Base-by-base conservation (phyloP, 139 green algal species). In the Eudorina sp. region DNA sequence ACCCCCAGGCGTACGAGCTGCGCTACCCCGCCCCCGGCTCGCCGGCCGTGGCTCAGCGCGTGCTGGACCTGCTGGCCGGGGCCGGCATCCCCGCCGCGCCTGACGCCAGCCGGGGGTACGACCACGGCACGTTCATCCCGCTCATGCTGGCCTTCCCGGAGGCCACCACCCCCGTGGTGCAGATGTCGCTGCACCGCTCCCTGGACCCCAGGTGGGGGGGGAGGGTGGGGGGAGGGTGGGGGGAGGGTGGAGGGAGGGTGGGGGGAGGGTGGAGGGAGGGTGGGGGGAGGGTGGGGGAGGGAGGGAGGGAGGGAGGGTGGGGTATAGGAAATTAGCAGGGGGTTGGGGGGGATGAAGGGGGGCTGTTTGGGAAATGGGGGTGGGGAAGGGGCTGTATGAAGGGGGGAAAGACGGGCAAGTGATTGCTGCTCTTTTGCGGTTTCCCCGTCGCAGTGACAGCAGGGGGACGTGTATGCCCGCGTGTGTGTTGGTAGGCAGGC, bases 111-210 rank as follows among this genome's bases (percentile, higher is more conserved):
- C 89, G 95, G 6, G 95, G 94, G 1, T 93, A 90, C n/a, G 96
- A 98, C 81, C 96, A 98, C 55, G 96, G 95, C 45, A 92, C 78
- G 5, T 98, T 97, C 88, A 92, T 98, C 8, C 96, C 96, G 2
- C 92, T 98, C 6, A 92, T 92, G 89, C 90, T 97, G n/a, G 86
- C 93, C 40, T 94, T 92, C 68, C 95, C 96, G 1, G 84, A 93
- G 0, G 95, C 92, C 45, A 53, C 84, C 92, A 34, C 38, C 0
- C 75, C 75, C 3, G 75, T 83, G 51, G 75, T 83, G 48, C 75
- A 83, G 53, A 83, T 83, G 75, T 83, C 75, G 7, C 48, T 83
- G 51, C 75, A 45, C 3, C 48, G 4, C 8, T 84, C 70, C 36
- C 88, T 84, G 77, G 53, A 84, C 40, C 53, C 77, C 23, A 72